Percentiles rank a stretch among this genome's conserved stretches.
These are phyloP conservation scores for Pinus taeda DNA, from an alignment of 75 land plant genomes.

Conservation along the genomic window DNA sequence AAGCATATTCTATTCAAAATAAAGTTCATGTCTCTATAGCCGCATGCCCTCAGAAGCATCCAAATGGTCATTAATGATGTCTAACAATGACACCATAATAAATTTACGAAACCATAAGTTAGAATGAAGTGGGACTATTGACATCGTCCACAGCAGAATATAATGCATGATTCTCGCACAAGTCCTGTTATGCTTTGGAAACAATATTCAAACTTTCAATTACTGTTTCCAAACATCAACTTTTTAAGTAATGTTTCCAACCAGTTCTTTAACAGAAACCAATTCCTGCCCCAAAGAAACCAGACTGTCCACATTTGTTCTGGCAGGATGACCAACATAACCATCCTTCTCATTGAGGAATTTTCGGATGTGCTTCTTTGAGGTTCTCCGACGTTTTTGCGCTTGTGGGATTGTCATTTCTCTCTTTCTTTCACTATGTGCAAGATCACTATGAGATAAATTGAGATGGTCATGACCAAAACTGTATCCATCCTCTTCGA, in stretches of 20 bases:
- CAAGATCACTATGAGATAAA: neutral
- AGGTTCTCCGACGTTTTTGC: neutral
- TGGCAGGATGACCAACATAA: neutral
- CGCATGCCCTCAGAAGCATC: neutral
- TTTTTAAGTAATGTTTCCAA: neutral
- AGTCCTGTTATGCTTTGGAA: neutral
- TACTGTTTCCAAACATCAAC: neutral
- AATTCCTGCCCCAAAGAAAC: too few species aligned
- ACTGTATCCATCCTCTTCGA: neutral
- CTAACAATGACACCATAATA: neutral
- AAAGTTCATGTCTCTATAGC: neutral
- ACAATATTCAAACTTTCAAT: neutral
- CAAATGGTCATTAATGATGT: neutral
- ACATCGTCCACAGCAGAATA: neutral
- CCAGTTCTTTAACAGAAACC: neutral
- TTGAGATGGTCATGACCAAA: neutral
- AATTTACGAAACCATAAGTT: neutral
- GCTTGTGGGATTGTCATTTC: neutral
- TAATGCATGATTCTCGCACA: neutral
- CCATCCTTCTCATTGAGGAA: neutral
- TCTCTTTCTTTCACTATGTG: neutral
- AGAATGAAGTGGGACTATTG: neutral
- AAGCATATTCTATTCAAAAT: neutral
- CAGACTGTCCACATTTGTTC: neutral
- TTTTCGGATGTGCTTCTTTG: neutral